These are phyloP conservation scores for Lactarius tabidus DNA, from an alignment of 768 basidiomycete species.

Conservation along the genomic window DNA sequence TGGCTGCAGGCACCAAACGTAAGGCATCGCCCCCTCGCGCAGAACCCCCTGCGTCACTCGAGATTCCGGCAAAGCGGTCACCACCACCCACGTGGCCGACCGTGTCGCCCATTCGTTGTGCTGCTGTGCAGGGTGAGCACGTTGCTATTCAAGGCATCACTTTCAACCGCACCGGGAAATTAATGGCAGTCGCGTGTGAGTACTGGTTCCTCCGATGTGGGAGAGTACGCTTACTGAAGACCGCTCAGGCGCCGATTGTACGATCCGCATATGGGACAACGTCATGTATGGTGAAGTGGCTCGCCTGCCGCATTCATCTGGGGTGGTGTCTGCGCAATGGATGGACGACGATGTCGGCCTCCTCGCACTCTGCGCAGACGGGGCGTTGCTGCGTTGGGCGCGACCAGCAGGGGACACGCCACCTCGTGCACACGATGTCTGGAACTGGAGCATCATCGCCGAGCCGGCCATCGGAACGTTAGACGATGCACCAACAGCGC, in stretches of 20 bases:
- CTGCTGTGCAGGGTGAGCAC: slow-evolving; percentile 43
- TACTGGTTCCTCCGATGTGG: slow-evolving; percentile 18
- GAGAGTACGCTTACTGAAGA: slow-evolving; percentile 3
- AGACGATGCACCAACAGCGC: slow-evolving; percentile 25
- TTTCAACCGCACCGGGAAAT: slow-evolving; percentile 51
- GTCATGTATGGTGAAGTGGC: slow-evolving; percentile 47
- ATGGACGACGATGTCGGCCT: slow-evolving; percentile 33
- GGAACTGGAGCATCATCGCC: slow-evolving; percentile 20
- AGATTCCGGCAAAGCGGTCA: slow-evolving; percentile 29
- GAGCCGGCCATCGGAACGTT: slow-evolving; percentile 11
- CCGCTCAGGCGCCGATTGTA: slow-evolving; percentile 50
- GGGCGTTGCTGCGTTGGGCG: slow-evolving; percentile 60
- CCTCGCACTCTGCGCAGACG: slow-evolving; percentile 40
- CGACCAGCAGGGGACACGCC: slow-evolving; percentile 40
- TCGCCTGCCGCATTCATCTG: slow-evolving; percentile 49
- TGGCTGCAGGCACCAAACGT: slow-evolving; percentile 20
- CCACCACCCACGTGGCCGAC: slow-evolving; percentile 47
- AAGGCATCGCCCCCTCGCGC: slow-evolving; percentile 22
- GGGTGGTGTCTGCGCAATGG: slow-evolving; percentile 52
- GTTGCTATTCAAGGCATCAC: slow-evolving; percentile 46
- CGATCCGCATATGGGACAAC: slow-evolving; percentile 58
- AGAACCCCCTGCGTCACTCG: slow-evolving; percentile 2
- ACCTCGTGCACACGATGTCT: slow-evolving; percentile 21
- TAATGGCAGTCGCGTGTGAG: slow-evolving; percentile 57
- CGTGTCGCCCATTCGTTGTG: slow-evolving; percentile 37